Percentiles rank a stretch among this genome's conserved stretches.
Conservation (phyloP, 2,329 filamentous ascomycete genomes). For the Pseudocercospora ulei region DNA sequence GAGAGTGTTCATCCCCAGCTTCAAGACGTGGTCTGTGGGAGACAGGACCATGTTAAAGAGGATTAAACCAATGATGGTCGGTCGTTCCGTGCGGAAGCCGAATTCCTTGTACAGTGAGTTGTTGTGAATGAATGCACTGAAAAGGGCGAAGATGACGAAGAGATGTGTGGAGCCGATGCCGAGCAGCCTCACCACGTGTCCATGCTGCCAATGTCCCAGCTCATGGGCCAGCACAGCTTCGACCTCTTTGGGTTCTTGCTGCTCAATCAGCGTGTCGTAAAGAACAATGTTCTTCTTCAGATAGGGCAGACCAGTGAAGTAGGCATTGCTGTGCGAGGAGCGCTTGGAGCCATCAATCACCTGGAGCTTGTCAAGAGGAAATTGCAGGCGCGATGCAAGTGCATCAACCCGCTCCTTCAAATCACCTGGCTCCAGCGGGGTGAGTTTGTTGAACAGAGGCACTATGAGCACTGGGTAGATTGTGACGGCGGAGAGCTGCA, state of each 20-base stretch:
- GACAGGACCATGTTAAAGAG: conserved; percentile 94
- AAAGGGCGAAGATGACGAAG: conserved; percentile 92
- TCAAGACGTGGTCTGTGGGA: conserved; percentile 88
- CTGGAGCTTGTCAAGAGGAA: conserved; percentile 84
- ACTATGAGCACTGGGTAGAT: conserved; percentile 92
- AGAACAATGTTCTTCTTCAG: conserved; percentile 99
- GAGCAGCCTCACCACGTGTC: conserved; percentile 86
- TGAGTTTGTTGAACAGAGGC: conserved; percentile 96
- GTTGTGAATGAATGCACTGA: conserved; percentile 97
- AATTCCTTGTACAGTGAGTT: conserved; percentile 80
- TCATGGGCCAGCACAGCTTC: conserved; percentile 92
- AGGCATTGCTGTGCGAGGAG: conserved; percentile 80
- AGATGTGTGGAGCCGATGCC: conserved; percentile 74
- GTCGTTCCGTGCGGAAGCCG: conserved; percentile 71
- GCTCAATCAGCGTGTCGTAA: conserved; percentile 94
- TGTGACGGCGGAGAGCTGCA: conserved; percentile 91
- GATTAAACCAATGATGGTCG: conserved; percentile 94
- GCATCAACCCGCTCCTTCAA: conserved; percentile 82
- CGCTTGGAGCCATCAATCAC: conserved; percentile 90
- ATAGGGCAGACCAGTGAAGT: conserved; percentile 96
- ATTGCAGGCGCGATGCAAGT: conserved; percentile 72
- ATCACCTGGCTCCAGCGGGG: conserved; percentile 73
- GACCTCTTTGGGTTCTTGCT: conserved; percentile 83
- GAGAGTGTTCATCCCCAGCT: conserved; percentile 90
- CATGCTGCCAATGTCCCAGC: conserved; percentile 91